A percentile compares a stretch with the other conserved stretches of the same genome.
phyloP scores from a whole-genome alignment of 1,139 yeast genomes.

The Spathaspora sp. region DNA sequence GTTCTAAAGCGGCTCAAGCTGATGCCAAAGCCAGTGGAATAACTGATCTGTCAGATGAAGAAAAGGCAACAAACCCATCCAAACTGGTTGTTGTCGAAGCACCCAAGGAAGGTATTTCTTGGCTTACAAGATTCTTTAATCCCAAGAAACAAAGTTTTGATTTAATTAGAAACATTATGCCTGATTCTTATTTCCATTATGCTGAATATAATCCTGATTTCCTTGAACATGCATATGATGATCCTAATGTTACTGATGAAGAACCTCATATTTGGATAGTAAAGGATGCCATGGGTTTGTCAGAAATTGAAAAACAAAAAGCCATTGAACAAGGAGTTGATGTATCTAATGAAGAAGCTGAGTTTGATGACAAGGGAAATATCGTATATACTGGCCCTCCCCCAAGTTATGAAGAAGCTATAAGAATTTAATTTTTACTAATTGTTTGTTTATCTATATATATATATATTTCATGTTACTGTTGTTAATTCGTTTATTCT shows the following conservation, averaged over 20 bases:
- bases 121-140: conserved; percentile 39
- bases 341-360: conserved; percentile 58
- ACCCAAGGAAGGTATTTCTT: conserved; percentile 24
- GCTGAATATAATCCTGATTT: conserved; percentile 45
- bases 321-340: conserved; percentile 57
- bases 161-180: conserved; percentile 37
- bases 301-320: conserved; percentile 57
- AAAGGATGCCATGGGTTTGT: conserved; percentile 66
- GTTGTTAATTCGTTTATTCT: background rate
- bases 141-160: conserved; percentile 44
- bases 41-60: conserved; percentile 21
- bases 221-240: conserved; percentile 56
- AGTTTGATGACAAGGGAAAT: conserved; percentile 54
- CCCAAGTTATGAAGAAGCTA: conserved; percentile 52
- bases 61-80: conserved; percentile 13
- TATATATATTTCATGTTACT: background rate
- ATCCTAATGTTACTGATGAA: conserved; percentile 60
- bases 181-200: conserved; percentile 40
- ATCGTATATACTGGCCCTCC: conserved; percentile 61
- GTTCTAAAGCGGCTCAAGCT: conserved; percentile 11
- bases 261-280: conserved; percentile 74
- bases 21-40: conserved; percentile 13
- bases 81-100: conserved; percentile 13
- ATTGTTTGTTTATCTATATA: background rate
- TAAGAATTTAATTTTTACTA: conserved; percentile 27